A percentile compares a stretch with the other conserved stretches of the same genome.
phyloP scores from a whole-genome alignment of 768 basidiomycete genomes.

The Lactarius vividus region DNA sequence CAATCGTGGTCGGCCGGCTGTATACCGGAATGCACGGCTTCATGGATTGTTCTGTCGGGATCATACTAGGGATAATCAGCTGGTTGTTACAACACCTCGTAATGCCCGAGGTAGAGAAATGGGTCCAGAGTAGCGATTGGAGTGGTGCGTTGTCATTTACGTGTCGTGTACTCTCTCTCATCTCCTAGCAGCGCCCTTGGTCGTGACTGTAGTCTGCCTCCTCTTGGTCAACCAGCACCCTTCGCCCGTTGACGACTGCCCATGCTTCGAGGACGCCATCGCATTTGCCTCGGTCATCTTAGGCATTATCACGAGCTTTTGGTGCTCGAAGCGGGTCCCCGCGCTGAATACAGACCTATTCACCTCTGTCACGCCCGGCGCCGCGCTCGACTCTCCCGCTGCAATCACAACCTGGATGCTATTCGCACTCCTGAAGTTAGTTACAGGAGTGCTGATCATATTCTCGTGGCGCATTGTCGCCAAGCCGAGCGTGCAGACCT shows the following conservation, averaged over 20 bases:
- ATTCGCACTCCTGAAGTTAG: conserved; percentile 41
- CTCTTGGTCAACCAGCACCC: conserved; percentile 86
- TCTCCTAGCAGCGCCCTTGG: conserved; percentile 48
- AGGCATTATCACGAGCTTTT: conserved; percentile 67
- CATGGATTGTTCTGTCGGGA: conserved; percentile 66
- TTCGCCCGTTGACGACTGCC: conserved; percentile 94
- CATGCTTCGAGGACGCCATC: conserved; percentile 97
- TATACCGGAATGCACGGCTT: conserved; percentile 91
- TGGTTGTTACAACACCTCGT: conserved; percentile 49
- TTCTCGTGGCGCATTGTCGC: conserved; percentile 87
- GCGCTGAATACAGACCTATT: conserved; percentile 38
- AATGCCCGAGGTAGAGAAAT: conserved; percentile 41
- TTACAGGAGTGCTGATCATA: conserved; percentile 68
- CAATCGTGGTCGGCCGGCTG: conserved; percentile 76
- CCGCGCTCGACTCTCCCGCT: conserved; percentile 42
- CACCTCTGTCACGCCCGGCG: conserved; percentile 53
- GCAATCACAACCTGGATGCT: conserved; percentile 39
- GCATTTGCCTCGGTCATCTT: conserved; percentile 84
- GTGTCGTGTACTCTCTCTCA: conserved; percentile 4
- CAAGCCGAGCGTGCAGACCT: conserved; percentile 67
- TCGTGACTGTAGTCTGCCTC: conserved; percentile 59
- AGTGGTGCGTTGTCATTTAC: conserved; percentile 32
- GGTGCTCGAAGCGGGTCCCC: conserved; percentile 49
- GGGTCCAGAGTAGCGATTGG: conserved; percentile 40
- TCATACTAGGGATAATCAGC: conserved; percentile 59